Conservation (phyloP, 2,329 filamentous ascomycete genomes). For the Botrytis byssoidea region DNA sequence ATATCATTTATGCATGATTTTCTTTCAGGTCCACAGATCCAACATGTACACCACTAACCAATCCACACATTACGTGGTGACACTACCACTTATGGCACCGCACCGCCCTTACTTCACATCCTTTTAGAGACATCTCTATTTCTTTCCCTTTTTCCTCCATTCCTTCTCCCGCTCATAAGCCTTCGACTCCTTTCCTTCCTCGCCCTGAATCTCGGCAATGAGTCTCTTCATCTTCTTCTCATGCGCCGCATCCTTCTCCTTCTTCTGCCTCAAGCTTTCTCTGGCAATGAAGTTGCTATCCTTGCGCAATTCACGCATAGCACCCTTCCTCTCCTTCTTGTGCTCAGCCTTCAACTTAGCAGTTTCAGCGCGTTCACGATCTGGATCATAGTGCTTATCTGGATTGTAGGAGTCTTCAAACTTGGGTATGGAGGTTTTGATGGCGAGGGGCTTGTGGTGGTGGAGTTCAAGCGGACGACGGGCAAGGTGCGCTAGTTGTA, state of each 20-base stretch:
- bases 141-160: constrained; percentile 65
- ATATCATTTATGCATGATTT: constrained; percentile 1
- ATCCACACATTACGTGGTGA: not conserved
- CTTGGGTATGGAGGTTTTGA: constrained; percentile 85
- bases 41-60: not conserved
- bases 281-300: constrained; percentile 91
- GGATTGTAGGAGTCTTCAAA: constrained; percentile 97
- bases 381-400: constrained; percentile 93
- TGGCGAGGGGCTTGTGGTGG: constrained; percentile 82
- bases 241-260: constrained; percentile 87
- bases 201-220: constrained; percentile 91
- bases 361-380: constrained; percentile 82
- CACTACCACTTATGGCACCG: not conserved
- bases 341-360: constrained; percentile 59
- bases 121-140: constrained; percentile 29
- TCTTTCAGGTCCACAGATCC: not conserved
- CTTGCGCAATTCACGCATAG: constrained; percentile 89
- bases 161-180: constrained; percentile 84
- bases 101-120: not conserved
- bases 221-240: constrained; percentile 94
- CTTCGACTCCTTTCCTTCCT: constrained; percentile 85
- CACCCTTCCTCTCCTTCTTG: constrained; percentile 88
- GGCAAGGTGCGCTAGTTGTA: constrained; percentile 60
- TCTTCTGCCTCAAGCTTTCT: constrained; percentile 88
- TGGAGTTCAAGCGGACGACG: constrained; percentile 85